Conservation (phyloP, 169 alveolate species). For the Fabrea salina region DNA sequence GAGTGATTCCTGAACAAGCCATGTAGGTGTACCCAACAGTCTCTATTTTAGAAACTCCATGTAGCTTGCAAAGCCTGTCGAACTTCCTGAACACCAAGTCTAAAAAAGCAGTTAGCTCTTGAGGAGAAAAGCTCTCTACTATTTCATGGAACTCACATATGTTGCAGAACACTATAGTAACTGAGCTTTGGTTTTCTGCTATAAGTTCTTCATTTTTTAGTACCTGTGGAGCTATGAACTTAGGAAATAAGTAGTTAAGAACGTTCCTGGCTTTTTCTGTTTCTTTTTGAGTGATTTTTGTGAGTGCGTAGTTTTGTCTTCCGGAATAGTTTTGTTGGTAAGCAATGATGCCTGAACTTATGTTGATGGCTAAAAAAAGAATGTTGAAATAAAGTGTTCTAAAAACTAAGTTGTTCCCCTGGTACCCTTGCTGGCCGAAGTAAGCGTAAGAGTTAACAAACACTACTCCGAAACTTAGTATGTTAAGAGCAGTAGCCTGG, state of each 20-base stretch:
- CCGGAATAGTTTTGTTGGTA: too few species aligned
- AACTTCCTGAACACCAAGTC: conserved; percentile 73
- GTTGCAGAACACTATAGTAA: neutral
- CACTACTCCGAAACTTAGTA: too few species aligned
- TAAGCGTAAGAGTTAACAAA: too few species aligned
- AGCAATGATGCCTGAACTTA: too few species aligned
- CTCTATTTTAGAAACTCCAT: conserved; percentile 80
- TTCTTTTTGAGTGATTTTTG: too few species aligned
- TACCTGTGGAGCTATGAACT: neutral
- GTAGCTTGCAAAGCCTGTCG: conserved; percentile 69
- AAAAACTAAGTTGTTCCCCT: too few species aligned
- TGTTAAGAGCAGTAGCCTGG: too few species aligned
- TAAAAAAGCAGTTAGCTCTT: conserved; percentile 45
- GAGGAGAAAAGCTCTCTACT: neutral
- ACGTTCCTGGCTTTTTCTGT: neutral
- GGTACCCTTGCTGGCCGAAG: too few species aligned
- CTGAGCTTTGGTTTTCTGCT: neutral
- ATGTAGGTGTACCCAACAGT: conserved; percentile 88
- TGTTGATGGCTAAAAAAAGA: too few species aligned
- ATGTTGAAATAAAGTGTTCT: too few species aligned
- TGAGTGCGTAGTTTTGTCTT: too few species aligned
- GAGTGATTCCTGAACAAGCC: conserved; percentile 83
- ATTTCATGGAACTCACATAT: neutral
- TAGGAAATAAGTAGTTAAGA: neutral
- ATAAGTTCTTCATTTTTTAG: neutral